A percentile compares a stretch with the other conserved stretches of the same genome.
Conservation (phyloP, 768 basidiomycete genomes). For the Trametes coccinea region DNA sequence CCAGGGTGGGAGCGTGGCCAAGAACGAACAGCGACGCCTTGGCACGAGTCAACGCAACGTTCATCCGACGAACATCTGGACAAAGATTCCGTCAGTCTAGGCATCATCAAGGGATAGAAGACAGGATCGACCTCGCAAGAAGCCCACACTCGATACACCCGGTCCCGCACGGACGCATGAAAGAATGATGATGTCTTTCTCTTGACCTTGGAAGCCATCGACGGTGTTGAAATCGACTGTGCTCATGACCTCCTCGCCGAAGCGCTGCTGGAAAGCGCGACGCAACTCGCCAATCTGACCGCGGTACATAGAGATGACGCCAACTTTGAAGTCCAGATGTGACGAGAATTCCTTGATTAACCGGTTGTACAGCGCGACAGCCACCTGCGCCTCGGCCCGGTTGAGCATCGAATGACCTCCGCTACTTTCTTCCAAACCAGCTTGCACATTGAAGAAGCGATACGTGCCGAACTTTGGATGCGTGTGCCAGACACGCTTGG, state of each 20-base stretch:
- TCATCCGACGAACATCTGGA: conserved; percentile 85
- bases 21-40: conserved; percentile 93
- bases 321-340: conserved; percentile 57
- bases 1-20: conserved; percentile 86
- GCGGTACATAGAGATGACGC: conserved; percentile 92
- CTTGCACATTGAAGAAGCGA: conserved; percentile 80
- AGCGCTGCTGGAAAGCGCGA: conserved; percentile 64
- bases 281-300: conserved; percentile 82
- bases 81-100: too few relatives aligned
- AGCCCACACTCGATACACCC: conserved; percentile 80
- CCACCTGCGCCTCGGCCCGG: conserved; percentile 67
- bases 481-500: conserved; percentile 82
- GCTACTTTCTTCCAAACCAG: conserved; percentile 62
- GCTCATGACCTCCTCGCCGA: conserved; percentile 67
- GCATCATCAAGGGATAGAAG: background rate
- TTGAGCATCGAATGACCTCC: conserved; percentile 81
- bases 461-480: conserved; percentile 80
- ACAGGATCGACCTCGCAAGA: conserved; percentile 68
- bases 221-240: conserved; percentile 95
- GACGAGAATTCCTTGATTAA: conserved; percentile 64
- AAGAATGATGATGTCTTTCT: conserved; percentile 96
- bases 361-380: conserved; percentile 73
- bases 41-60: conserved; percentile 97
- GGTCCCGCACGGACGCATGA: conserved; percentile 95
- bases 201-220: conserved; percentile 98